Evolutionary conservation across 805 yeast species (phyloP).

Genomic region (Ogataea paradorogensis): DNA sequence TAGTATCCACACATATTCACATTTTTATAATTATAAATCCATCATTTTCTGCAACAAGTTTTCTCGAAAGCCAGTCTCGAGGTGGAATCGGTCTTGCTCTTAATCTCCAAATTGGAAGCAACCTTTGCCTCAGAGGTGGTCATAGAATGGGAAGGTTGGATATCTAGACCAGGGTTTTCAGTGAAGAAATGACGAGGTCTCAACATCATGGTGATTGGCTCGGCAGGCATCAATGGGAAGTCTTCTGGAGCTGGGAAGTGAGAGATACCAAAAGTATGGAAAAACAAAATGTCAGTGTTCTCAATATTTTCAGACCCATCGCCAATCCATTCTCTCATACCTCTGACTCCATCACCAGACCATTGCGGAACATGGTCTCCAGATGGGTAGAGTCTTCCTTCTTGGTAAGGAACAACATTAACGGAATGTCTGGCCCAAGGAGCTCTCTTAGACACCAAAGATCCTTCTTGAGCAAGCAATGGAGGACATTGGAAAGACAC

Average conservation of each 20-base stretch:
- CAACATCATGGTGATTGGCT: slow-evolving; percentile 68
- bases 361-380: slow-evolving; percentile 76
- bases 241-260: slow-evolving; percentile 90
- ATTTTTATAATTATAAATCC: background rate
- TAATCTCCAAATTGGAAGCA: slow-evolving; percentile 38
- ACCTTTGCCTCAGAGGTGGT: slow-evolving; percentile 44
- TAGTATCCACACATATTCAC: background rate
- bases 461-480: slow-evolving; percentile 68
- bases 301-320: slow-evolving; percentile 57
- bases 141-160: slow-evolving; percentile 60
- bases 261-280: slow-evolving; percentile 82
- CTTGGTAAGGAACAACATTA: slow-evolving; percentile 69
- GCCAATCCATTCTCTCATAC: slow-evolving; percentile 68
- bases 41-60: slow-evolving; percentile 23
- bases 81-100: slow-evolving; percentile 42
- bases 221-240: slow-evolving; percentile 88
- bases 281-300: slow-evolving; percentile 68
- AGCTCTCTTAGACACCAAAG: slow-evolving; percentile 76
- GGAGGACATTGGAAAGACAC: slow-evolving; percentile 75
- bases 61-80: slow-evolving; percentile 51
- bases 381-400: slow-evolving; percentile 74
- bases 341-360: slow-evolving; percentile 65
- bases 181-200: slow-evolving; percentile 78
- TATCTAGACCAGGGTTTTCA: slow-evolving; percentile 75
- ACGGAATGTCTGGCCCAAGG: slow-evolving; percentile 72